Base-by-base conservation (phyloP, 108 stramenopile genomes). In the Parietichytrium sp. region DNA sequence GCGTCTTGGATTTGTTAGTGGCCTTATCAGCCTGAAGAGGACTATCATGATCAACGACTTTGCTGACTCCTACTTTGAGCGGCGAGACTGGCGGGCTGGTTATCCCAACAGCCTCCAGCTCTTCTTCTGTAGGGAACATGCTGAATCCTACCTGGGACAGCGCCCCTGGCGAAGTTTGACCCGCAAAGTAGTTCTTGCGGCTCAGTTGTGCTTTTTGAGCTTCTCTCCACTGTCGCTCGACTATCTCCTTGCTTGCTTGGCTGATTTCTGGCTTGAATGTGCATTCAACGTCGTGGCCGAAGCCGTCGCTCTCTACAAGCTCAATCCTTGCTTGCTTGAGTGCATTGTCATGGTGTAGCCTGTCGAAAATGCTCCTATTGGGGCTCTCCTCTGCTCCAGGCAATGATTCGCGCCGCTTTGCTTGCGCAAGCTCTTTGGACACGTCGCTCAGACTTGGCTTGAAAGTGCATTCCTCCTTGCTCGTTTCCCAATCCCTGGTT, bases 401-500 rank as follows among this genome's bases (percentile, higher is more conserved):
- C 52, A 23, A 1, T 29, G 52, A 33, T 72, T 12, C 15, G 61
- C 61, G 13, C 61, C 38, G 15, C 10, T 6, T 12, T n/a, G 38
- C 38, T 45, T 72, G 38, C 13, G 29, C 20, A 16, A 25, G 13
- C n/a, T 45, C 29, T 16, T 12, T 7, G 36, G 61, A 50, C 18
- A n/a, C 16, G 18, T 0, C 49, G 1, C 38, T 33, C 10, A 72
- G 36, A 25, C 45, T 72, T 13, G 61, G 61, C 42, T 10, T 6
- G 42, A 72, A 72, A 6, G 61, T 72, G 42, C 61, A 72, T 42
- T 72, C 61, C n/a, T 36, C 61, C 16, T 33, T 42, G 42, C 45
- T 72, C 1, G 33, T 25, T 10, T 16, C 61, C 61, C 61, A 72
- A 1, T 72, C 61, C 6, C 61, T 33, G 10, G 36, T 42, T 20